Evolutionary conservation across 78 protist species (phyloP).

Genomic region (Cyanophora paradoxa): DNA sequence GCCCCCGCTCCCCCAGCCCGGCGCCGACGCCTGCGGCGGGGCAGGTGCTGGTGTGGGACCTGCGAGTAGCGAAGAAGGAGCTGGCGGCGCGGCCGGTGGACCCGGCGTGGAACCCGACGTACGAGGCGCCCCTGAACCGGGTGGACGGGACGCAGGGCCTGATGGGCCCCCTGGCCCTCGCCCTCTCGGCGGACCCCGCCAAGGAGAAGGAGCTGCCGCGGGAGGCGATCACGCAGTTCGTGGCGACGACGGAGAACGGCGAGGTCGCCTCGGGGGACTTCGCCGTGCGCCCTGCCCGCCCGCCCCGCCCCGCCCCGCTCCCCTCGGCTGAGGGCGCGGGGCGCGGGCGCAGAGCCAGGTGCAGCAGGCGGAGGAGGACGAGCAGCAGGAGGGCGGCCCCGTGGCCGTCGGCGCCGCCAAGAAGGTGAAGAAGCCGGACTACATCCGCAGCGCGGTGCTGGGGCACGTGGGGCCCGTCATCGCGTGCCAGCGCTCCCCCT

Average conservation of each 20-base stretch:
- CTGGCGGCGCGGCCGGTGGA: not conserved
- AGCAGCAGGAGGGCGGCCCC: not conserved
- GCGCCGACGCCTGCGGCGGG: no score
- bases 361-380: not conserved
- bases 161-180: no score
- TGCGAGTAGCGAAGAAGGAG: constrained; percentile 6
- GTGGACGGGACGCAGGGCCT: not conserved
- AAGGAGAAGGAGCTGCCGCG: not conserved
- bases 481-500: constrained; percentile 24
- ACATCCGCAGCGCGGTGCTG: not conserved
- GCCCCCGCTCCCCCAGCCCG: not conserved
- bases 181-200: no score
- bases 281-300: no score
- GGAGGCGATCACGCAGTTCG: not conserved
- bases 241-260: not conserved
- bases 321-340: no score
- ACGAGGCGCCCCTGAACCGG: not conserved
- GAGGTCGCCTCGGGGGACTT: not conserved
- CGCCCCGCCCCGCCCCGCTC: no score
- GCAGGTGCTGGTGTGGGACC: constrained; percentile 9
- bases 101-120: not conserved
- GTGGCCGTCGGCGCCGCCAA: not conserved
- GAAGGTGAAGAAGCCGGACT: no score
- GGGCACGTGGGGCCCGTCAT: constrained; percentile 9
- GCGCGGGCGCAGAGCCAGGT: not conserved